Percentiles rank a stretch among this genome's conserved stretches.
Evolutionary conservation across 371 early-diverging fungal species (phyloP).

Genomic region (Mucor velutinosus): DNA sequence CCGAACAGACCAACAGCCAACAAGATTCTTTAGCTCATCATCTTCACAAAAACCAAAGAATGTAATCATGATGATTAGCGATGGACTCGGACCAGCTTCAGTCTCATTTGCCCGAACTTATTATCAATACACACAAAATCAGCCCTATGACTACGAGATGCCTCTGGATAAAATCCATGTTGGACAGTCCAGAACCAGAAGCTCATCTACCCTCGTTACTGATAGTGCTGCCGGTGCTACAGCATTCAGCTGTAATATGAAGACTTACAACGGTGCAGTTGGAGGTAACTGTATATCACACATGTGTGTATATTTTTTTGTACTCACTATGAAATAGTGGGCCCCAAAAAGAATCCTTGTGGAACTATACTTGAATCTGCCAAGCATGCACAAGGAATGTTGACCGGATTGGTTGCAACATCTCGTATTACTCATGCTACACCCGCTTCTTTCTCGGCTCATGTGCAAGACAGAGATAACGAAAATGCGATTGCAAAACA

Average conservation of each 20-base stretch:
- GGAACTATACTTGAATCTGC: slow-evolving; percentile 96
- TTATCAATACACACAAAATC: slow-evolving; percentile 58
- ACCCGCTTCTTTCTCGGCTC: slow-evolving; percentile 80
- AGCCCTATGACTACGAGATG: slow-evolving; percentile 39
- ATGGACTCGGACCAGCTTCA: slow-evolving; percentile 95
- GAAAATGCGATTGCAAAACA: slow-evolving; percentile 88
- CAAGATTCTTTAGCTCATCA: background rate
- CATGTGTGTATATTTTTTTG: background rate
- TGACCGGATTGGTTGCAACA: slow-evolving; percentile 93
- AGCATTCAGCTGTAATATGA: slow-evolving; percentile 83
- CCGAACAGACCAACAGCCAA: background rate
- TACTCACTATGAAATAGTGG: slow-evolving; percentile 39
- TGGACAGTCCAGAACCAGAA: slow-evolving; percentile 86
- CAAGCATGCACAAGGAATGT: slow-evolving; percentile 68
- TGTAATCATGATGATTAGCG: slow-evolving; percentile 92
- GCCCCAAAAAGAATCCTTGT: slow-evolving; percentile 69
- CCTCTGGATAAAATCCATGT: slow-evolving; percentile 87
- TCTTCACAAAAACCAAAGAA: slow-evolving; percentile 45
- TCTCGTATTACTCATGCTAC: slow-evolving; percentile 93
- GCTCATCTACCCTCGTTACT: slow-evolving; percentile 80
- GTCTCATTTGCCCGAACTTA: slow-evolving; percentile 87
- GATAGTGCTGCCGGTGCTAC: slow-evolving; percentile 98
- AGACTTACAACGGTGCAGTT: slow-evolving; percentile 91
- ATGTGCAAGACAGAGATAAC: slow-evolving; percentile 75
- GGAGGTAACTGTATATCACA: slow-evolving; percentile 46